Conservation (phyloP, 2,329 filamentous ascomycete species). For the Talaromyces amestolkiae region DNA sequence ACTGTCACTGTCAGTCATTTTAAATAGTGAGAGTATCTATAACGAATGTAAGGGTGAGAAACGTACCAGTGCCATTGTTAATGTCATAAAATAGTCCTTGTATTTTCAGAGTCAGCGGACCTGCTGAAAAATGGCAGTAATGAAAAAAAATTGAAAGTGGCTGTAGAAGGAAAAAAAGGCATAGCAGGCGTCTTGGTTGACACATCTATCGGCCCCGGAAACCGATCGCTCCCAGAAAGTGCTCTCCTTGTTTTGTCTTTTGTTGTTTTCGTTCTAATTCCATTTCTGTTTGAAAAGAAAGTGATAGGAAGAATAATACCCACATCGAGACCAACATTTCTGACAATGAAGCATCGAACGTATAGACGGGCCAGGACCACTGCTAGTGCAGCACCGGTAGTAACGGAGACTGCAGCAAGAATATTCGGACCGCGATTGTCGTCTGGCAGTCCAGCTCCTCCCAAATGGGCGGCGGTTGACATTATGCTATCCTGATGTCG, state of each 20-base stretch:
- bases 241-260: background rate
- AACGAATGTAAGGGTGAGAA: background rate
- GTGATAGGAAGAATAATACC: background rate
- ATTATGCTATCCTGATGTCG: background rate
- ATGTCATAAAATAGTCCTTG: background rate
- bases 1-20: slow-evolving; percentile 19
- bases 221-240: background rate
- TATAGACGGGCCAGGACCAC: slow-evolving; percentile 24
- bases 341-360: slow-evolving; percentile 25
- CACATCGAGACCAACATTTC: slow-evolving; percentile 24
- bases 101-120: background rate
- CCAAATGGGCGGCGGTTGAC: background rate
- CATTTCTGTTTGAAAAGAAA: background rate
- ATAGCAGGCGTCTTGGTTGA: background rate
- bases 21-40: background rate
- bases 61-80: background rate
- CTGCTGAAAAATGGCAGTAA: background rate
- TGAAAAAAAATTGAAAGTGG: background rate
- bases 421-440: slow-evolving; percentile 1
- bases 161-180: background rate
- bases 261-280: background rate
- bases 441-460: background rate
- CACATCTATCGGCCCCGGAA: background rate
- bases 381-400: background rate
- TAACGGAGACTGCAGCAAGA: background rate